phyloP scores from a whole-genome alignment of 1,284 basidiomycete species.

The Tilletia setariae region DNA sequence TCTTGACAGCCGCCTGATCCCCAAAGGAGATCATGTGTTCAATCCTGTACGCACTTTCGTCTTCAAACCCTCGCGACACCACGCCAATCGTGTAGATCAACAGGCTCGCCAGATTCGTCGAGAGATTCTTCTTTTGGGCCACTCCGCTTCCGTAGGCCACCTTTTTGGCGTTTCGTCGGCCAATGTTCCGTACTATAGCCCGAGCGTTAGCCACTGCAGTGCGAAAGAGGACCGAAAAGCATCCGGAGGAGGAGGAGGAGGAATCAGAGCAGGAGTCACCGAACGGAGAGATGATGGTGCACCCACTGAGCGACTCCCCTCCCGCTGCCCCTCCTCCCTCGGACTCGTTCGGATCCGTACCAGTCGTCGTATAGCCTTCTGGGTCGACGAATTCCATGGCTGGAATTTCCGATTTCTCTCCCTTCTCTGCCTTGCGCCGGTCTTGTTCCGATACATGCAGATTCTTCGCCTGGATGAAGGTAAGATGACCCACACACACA shows the following conservation, averaged over 20 bases:
- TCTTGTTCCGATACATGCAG: conserved; percentile 11
- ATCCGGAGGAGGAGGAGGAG: no score
- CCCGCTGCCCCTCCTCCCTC: not conserved
- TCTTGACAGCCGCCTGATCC: conserved; percentile 61
- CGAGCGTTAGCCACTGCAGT: no score
- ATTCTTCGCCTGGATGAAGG: conserved; percentile 17
- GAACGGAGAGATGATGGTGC: not conserved
- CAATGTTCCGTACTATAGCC: no score
- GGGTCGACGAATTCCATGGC: not conserved
- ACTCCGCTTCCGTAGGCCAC: no score
- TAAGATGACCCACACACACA: no score
- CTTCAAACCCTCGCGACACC: conserved; percentile 85
- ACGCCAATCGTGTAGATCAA: conserved; percentile 95
- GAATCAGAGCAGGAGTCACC: not conserved
- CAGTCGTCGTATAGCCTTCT: not conserved
- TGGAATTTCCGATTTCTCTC: not conserved
- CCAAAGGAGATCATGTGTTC: conserved; percentile 92
- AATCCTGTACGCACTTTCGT: conserved; percentile 67
- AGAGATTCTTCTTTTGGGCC: conserved; percentile 64
- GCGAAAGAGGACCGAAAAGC: no score
- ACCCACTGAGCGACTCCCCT: no score
- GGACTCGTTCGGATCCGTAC: conserved; percentile 9
- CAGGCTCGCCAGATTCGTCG: conserved; percentile 68
- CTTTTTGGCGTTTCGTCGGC: no score
- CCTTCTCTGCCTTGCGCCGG: conserved; percentile 4